Evolutionary conservation across 2,329 filamentous ascomycete genomes (phyloP), one percentile per base, ranked within the genome.

Genomic region (Beauveria medogensis): DNA sequence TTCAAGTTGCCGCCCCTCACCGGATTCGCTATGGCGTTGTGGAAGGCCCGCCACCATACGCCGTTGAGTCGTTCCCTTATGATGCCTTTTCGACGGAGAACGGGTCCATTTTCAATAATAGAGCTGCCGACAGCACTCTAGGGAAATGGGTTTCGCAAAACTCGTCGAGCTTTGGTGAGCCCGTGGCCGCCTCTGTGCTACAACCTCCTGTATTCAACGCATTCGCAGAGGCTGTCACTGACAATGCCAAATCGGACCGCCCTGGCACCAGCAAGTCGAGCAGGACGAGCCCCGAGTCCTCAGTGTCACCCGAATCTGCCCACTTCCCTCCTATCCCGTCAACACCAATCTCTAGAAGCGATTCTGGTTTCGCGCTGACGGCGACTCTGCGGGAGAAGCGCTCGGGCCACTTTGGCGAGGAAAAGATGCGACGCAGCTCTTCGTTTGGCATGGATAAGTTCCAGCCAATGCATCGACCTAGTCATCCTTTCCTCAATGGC

Each of bases 61-160:
- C 92, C 3, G 85, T 96, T 60, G 94, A 99, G 74, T 89, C 92
- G 0, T 99, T 90, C 70, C 94, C 94, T 0, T 90, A 90, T 69
- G 91, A 97, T 71, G 84, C 90, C 2, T 97, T 96, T 71, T 89
- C 91, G 22, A 92, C 90, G 0, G 94, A 99, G 73, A 92, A 91
- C 65, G 82, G 88, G 37, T 82, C 88, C 1, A 80, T 96, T 3
- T 97, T 96, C 74, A 88, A 86, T 46, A 81, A 90, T 22, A 84
- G 82, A 65, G 82, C 92, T 1, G 77, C 83, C 6, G 81, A 85
- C 9, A 90, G 89, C 57, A 89, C 87, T 0, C 79, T 99, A 55
- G 86, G 90, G 50, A 94, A 91, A 69, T 92, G 92, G 77, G 92
- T 94, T 56, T 87, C 89, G 55, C 86, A 97, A 66, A 97, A 91